Evolutionary conservation across 768 basidiomycete species (phyloP).

Genomic region (Hypsizygus marmoreus): DNA sequence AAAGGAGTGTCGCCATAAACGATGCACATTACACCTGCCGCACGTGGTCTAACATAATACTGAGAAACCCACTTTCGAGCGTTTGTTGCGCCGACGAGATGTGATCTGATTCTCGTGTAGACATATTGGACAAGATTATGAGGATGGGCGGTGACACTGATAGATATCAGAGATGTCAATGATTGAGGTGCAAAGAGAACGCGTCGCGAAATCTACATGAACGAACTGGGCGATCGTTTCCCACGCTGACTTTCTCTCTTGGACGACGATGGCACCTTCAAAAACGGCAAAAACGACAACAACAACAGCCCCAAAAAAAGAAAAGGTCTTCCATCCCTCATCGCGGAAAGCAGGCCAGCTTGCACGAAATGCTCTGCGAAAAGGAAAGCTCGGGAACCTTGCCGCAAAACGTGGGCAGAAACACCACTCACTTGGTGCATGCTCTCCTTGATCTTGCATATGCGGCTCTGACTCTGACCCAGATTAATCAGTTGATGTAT

Average conservation of each 20-base stretch:
- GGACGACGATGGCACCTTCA: slow-evolving; percentile 39
- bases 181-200: too few relatives aligned
- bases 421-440: slow-evolving; percentile 53
- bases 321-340: slow-evolving; percentile 81
- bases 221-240: background rate
- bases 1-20: slow-evolving; percentile 6
- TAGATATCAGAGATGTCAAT: too few relatives aligned
- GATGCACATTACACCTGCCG: background rate
- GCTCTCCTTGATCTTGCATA: slow-evolving; percentile 1
- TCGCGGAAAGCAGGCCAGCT: slow-evolving; percentile 84
- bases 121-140: slow-evolving; percentile 27
- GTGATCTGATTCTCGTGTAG: slow-evolving; percentile 59
- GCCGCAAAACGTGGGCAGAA: slow-evolving; percentile 59
- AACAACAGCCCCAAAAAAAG: slow-evolving; percentile 54
- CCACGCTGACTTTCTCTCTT: slow-evolving; percentile 13
- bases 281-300: slow-evolving; percentile 34
- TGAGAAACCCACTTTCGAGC: slow-evolving; percentile 58
- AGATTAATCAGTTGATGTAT: slow-evolving; percentile 56
- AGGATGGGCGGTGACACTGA: too few relatives aligned
- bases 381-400: slow-evolving; percentile 62
- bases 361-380: slow-evolving; percentile 64
- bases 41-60: background rate
- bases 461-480: slow-evolving; percentile 11
- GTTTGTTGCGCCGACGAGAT: slow-evolving; percentile 68
- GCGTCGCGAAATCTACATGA: too few relatives aligned